Evolutionary conservation across 306 rosid genomes (phyloP), one percentile per base, ranked within the genome.

Genomic region (Amphicarpaea edgeworthii): DNA sequence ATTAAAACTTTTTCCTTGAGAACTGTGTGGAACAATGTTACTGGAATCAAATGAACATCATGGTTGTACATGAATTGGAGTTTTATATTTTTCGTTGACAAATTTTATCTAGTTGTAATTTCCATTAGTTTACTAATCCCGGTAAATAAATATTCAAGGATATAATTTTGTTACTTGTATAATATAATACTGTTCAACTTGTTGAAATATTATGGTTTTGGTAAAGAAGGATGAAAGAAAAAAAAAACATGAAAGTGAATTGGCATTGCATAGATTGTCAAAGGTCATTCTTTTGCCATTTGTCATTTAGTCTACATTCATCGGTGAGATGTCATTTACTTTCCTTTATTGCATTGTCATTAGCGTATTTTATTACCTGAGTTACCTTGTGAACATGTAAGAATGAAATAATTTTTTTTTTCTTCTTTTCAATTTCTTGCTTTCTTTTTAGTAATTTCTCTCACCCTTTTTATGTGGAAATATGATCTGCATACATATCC

Each of bases 401-500:
- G 43, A 54, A 69, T 59, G 42, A 66, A 64, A 40, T 30, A 37
- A 42, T 42, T 15, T 69, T 45, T 50, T 12, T 26, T 69, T 45
- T 50, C 8, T 26, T 26, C 30, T 21, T 68, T 68, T 73, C 42
- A 38, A 70, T 50, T 74, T 47, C 61, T 30, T 55, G 60, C 17
- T 74, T 72, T 37, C 63, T 0, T 38, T 38, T 72, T 43, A 21
- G 65, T 60, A 49, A n/a, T 5, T 40, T 37, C 26, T 37, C 26
- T 54, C 64, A 32, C 38, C 12, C 30, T 50, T 68, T 19, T 30
- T 51, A 12, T 12, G 9, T 40, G 15, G 61, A 7, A 38, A 8
- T 58, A 30, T 66, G 67, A 59, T 59, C 15, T 67, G 5, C 66
- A 17, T 62, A 43, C 61, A 49, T 43, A 51, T 53, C 68, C 34